These are phyloP conservation scores for Cercospora brassicicola DNA, from an alignment of 2,329 filamentous ascomycete species.

Conservation along the genomic window DNA sequence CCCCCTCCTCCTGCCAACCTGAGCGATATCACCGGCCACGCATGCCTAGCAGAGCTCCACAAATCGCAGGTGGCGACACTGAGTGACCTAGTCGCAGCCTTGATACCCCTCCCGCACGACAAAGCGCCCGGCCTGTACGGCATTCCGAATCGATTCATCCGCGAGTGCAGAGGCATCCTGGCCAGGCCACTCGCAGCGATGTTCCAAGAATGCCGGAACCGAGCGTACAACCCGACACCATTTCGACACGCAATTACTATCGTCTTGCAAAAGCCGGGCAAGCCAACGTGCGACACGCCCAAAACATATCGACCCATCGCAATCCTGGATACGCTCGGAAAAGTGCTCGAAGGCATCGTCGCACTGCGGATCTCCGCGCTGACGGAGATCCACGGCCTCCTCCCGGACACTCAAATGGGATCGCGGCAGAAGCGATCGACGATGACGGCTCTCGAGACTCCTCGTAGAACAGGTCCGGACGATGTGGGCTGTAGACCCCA, in stretches of 20 bases:
- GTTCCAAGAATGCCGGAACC: neutral
- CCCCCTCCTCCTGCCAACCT: too few relatives aligned
- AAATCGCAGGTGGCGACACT: too few relatives aligned
- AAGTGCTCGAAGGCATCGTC: conserved; percentile 36
- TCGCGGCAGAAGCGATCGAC: conserved; percentile 31
- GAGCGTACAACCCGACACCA: neutral
- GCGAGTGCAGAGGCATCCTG: neutral
- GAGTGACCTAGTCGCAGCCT: too few relatives aligned
- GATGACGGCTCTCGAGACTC: conserved; percentile 33
- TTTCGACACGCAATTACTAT: conserved; percentile 31
- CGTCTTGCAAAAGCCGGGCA: conserved; percentile 34
- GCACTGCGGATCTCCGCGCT: conserved; percentile 24
- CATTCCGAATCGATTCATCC: neutral
- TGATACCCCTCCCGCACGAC: too few relatives aligned
- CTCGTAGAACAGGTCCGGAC: conserved; percentile 32
- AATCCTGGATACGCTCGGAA: conserved; percentile 36
- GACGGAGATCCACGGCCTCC: conserved; percentile 30
- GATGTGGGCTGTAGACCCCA: conserved; percentile 18
- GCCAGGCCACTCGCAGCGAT: neutral
- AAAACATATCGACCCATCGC: conserved; percentile 36
- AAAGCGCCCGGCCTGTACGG: neutral
- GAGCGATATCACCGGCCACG: too few relatives aligned
- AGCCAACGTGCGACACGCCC: conserved; percentile 31
- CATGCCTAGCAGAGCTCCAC: too few relatives aligned
- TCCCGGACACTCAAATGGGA: conserved; percentile 30